Conservation (phyloP, 2,329 filamentous ascomycete genomes). For the Tothia fuscella region DNA sequence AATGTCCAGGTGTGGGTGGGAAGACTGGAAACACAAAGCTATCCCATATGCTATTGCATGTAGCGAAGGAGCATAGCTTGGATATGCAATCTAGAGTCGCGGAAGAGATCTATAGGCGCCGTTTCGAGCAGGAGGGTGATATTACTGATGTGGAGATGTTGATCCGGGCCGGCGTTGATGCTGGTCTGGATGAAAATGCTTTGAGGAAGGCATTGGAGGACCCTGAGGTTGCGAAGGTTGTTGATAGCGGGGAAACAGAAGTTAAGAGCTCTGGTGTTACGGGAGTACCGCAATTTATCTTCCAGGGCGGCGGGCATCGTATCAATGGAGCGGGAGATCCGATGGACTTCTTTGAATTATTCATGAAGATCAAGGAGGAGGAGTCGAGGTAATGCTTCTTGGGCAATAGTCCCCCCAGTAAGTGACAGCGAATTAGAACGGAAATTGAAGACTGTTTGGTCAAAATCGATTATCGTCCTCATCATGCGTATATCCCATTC, state of each 20-base stretch:
- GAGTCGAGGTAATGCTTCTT: background rate
- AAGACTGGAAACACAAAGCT: conserved; percentile 25
- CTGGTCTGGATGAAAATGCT: conserved; percentile 41
- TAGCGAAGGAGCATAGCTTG: conserved; percentile 15
- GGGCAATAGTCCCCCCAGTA: too few species aligned
- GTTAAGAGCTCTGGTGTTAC: background rate
- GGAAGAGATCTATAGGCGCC: conserved; percentile 36
- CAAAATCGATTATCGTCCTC: too few species aligned
- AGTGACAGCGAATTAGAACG: too few species aligned
- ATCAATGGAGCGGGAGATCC: conserved; percentile 5
- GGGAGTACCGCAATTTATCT: conserved; percentile 8
- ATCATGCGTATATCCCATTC: conserved; percentile 34
- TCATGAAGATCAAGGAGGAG: conserved; percentile 9
- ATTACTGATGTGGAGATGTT: conserved; percentile 2
- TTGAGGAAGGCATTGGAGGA: conserved; percentile 42
- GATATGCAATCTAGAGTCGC: conserved; percentile 41
- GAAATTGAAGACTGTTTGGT: too few species aligned
- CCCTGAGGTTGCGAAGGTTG: conserved; percentile 43
- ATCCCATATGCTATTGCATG: conserved; percentile 24
- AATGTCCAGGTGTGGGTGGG: conserved; percentile 19
- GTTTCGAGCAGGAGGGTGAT: conserved; percentile 51
- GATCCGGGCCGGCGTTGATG: conserved; percentile 31
- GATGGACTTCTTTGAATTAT: conserved; percentile 8
- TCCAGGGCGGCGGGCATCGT: conserved; percentile 1
- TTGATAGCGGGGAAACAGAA: conserved; percentile 42